Evolutionary conservation across 2,329 filamentous ascomycete species (phyloP).

Genomic region (Talaromyces sp.): DNA sequence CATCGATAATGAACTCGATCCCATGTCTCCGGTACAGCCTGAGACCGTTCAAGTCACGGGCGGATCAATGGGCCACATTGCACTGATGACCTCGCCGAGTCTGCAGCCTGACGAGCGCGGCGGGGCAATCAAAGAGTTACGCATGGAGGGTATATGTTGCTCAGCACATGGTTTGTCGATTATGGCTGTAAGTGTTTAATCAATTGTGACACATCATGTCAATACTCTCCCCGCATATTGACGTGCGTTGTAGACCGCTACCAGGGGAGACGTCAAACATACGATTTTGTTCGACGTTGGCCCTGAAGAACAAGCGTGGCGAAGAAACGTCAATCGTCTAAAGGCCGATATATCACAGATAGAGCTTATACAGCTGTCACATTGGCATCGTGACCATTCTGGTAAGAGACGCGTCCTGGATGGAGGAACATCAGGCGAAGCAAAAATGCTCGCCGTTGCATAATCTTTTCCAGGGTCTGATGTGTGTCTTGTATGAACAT

Average conservation of each 20-base stretch:
- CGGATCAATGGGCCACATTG: constrained; percentile 36
- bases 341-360: constrained; percentile 37
- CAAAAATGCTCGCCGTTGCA: neutral
- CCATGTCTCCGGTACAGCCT: constrained; percentile 43
- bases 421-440: too few relatives aligned
- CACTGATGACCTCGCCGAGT: constrained; percentile 28
- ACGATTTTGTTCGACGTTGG: constrained; percentile 50
- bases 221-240: neutral
- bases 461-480: neutral
- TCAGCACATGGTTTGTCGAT: constrained; percentile 51
- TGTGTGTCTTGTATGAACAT: neutral
- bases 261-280: constrained; percentile 38
- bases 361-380: constrained; percentile 46
- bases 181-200: constrained; percentile 38
- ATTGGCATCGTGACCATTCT: constrained; percentile 53
- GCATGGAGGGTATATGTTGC: constrained; percentile 48
- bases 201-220: too few relatives aligned
- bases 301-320: constrained; percentile 47
- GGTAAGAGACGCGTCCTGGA: constrained; percentile 22
- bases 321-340: constrained; percentile 44
- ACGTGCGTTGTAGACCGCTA: constrained; percentile 36
- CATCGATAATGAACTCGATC: constrained; percentile 52
- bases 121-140: constrained; percentile 39
- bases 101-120: constrained; percentile 30
- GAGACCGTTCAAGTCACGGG: constrained; percentile 39